Evolutionary conservation across 129 eudicot genomes (phyloP), one percentile per base, ranked within the genome.

Genomic region (Saussurea involucrata): DNA sequence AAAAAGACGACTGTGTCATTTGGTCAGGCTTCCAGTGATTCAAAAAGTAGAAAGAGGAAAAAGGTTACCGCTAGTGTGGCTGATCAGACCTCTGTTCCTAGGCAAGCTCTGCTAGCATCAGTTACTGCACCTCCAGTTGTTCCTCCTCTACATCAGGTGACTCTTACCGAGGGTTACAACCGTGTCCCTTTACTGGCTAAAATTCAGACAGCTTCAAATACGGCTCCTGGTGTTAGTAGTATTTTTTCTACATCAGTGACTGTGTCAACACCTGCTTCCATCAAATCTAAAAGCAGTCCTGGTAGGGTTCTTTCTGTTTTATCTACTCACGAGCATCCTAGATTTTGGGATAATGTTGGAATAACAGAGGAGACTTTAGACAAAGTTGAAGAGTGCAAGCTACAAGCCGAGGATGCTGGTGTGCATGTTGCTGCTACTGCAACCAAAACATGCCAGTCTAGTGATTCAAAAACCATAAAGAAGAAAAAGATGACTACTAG

Each of bases 11-110:
- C 77, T 11, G 67, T 67, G 61, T 64, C 88, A 8, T 32, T 82
- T 80, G 85, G 77, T 63, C 88, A 63, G 71, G 81, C 83, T 79
- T 77, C 87, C 65, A 75, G 37, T 68, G 88, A 81, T 71, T 34
- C 88, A 60, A 95, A 92, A 84, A 46, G 87, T 65, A 86, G 91
- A 81, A 95, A 90, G 87, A 88, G 96, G 74, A 95, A 92, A 78
- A 92, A 92, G 85, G 79, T 61, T 79, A 37, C 83, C 68, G 75
- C 31, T 65, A 69, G 68, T 81, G 85, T 72, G 66, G 86, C 61
- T 53, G 61, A 53, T 53, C 61, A 53, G 61, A 55, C 21, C 88
- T 21, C 66, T 66, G 68, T 29, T 25, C 65, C 80, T 42, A 73
- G 73, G 63, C 72, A 69, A 36, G 57, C 83, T 78, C 74, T 25